These are phyloP conservation scores for Aphelidium insulamus DNA, from an alignment of 371 early-diverging fungal genomes.

Conservation along the genomic window DNA sequence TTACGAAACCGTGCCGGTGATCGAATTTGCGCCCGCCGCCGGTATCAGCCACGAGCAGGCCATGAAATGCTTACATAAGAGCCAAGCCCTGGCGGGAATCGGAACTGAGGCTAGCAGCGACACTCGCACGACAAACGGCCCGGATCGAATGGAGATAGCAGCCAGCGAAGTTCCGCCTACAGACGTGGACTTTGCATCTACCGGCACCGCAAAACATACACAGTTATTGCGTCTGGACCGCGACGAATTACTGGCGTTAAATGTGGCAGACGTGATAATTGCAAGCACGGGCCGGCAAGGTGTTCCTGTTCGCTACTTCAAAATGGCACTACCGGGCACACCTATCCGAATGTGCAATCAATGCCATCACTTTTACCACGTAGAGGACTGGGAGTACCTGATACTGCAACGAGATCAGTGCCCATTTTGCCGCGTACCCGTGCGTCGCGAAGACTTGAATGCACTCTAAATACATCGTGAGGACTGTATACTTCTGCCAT, in stretches of 20 bases:
- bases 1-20: constrained; percentile 20
- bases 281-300: constrained; percentile 9
- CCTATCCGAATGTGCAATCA: constrained; percentile 11
- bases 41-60: constrained; percentile 16
- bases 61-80: not conserved
- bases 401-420: constrained; percentile 13
- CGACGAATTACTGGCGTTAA: constrained; percentile 4
- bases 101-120: not conserved
- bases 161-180: not conserved
- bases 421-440: constrained; percentile 24
- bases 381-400: constrained; percentile 22
- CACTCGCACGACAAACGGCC: not conserved
- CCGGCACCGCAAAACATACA: not conserved
- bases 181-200: not conserved
- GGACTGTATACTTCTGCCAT: no score
- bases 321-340: constrained; percentile 9
- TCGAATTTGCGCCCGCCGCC: constrained; percentile 14
- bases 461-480: no score
- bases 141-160: constrained; percentile 1
- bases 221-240: constrained; percentile 6
- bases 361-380: constrained; percentile 19
- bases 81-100: not conserved
- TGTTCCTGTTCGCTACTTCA: constrained; percentile 10
- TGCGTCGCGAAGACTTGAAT: no score
- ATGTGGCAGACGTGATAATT: constrained; percentile 9